Conservation (phyloP, 2,329 filamentous ascomycete genomes). For the Ustulina deusta region DNA sequence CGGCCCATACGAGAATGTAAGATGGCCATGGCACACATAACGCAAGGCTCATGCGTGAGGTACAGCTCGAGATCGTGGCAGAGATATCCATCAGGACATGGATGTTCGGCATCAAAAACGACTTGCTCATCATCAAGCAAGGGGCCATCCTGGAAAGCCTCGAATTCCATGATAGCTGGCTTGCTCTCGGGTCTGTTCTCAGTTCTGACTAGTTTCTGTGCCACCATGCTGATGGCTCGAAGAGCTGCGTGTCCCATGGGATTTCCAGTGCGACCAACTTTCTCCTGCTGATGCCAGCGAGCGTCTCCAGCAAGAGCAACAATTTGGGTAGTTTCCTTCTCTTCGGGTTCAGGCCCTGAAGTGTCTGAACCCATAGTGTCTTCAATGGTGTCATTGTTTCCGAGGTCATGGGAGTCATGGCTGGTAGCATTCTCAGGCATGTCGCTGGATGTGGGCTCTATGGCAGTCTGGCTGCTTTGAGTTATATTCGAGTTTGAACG, state of each 20-base stretch:
- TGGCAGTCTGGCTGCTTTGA: constrained; percentile 33
- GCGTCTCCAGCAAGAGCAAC: constrained; percentile 83
- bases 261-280: constrained; percentile 69
- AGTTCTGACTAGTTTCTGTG: constrained; percentile 71
- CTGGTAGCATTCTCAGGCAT: constrained; percentile 14
- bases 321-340: constrained; percentile 60
- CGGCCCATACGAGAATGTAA: constrained; percentile 92
- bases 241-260: constrained; percentile 83
- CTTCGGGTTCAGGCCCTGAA: constrained; percentile 46
- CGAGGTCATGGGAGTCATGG: constrained; percentile 8
- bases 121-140: constrained; percentile 74
- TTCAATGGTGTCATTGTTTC: constrained; percentile 31
- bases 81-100: constrained; percentile 83
- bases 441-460: constrained; percentile 19
- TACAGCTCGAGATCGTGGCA: constrained; percentile 95
- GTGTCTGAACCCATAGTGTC: constrained; percentile 26
- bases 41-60: constrained; percentile 93
- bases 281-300: constrained; percentile 71
- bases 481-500: constrained; percentile 43
- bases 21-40: constrained; percentile 97
- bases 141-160: constrained; percentile 75
- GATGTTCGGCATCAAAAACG: constrained; percentile 73
- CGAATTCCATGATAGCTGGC: constrained; percentile 63
- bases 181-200: constrained; percentile 59
- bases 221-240: constrained; percentile 85